A percentile compares a stretch with the other conserved stretches of the same genome.
phyloP scores from a whole-genome alignment of 495 filamentous ascomycete species.

The Aspergillus asperescens region DNA sequence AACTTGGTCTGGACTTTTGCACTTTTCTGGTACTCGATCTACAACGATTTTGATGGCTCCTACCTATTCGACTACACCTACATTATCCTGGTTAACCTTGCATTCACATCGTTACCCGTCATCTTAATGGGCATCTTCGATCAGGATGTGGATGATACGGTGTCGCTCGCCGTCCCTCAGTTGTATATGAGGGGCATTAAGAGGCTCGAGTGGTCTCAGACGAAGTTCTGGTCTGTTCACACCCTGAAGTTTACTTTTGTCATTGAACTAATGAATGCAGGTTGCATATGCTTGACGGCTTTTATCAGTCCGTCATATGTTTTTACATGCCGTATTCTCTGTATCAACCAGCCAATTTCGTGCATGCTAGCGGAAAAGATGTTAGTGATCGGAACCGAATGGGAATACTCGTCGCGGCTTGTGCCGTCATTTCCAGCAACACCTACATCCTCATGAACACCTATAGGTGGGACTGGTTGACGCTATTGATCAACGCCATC shows the following conservation, averaged over 20 bases:
- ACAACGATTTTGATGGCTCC: conserved; percentile 88
- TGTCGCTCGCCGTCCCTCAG: conserved; percentile 91
- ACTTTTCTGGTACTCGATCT: conserved; percentile 97
- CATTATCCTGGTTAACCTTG: conserved; percentile 91
- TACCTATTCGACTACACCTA: conserved; percentile 98
- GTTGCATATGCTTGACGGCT: conserved; percentile 91
- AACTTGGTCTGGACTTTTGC: conserved; percentile 98
- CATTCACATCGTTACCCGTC: conserved; percentile 93
- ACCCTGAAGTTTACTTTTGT: not conserved
- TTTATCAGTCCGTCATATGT: conserved; percentile 88
- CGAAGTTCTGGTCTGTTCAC: conserved; percentile 82
- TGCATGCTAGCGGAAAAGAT: conserved; percentile 61
- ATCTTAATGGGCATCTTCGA: conserved; percentile 97
- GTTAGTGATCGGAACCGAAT: conserved; percentile 74
- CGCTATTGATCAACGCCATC: conserved; percentile 69
- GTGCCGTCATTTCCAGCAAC: conserved; percentile 78
- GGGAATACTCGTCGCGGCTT: conserved; percentile 74
- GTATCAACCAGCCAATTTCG: conserved; percentile 61
- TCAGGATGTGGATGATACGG: conserved; percentile 91
- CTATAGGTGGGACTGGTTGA: conserved; percentile 97
- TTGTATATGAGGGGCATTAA: conserved; percentile 95
- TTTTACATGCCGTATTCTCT: conserved; percentile 90
- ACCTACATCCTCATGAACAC: conserved; percentile 92
- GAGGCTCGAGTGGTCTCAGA: conserved; percentile 92
- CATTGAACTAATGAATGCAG: conserved; percentile 41